Percentiles rank a stretch among this genome's conserved stretches.
Conservation (phyloP, 2,329 filamentous ascomycete species). For the Aureobasidium melanogenum region DNA sequence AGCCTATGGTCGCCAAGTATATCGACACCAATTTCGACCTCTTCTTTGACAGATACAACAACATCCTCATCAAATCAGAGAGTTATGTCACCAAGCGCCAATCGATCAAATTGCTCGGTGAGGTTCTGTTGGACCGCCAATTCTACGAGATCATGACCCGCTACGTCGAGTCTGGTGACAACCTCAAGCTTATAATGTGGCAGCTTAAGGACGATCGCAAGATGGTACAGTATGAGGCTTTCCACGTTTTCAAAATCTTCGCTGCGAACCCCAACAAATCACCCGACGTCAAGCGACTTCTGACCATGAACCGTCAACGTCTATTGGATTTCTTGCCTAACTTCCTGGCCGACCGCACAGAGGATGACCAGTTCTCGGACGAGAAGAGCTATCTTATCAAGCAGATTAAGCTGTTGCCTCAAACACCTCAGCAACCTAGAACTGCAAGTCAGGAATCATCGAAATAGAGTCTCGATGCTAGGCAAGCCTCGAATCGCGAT, state of each 20-base stretch:
- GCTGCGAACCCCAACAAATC: conserved; percentile 98
- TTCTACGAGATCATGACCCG: conserved; percentile 98
- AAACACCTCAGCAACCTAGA: background rate
- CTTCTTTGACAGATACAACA: conserved; percentile 90
- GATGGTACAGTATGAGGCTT: conserved; percentile 99
- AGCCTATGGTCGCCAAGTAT: conserved; percentile 80
- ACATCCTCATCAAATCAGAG: conserved; percentile 76
- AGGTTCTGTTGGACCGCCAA: conserved; percentile 85
- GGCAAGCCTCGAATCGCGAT: background rate
- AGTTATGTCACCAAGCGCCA: conserved; percentile 97
- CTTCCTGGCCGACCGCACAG: conserved; percentile 88
- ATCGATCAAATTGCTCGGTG: conserved; percentile 92
- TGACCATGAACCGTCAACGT: conserved; percentile 92
- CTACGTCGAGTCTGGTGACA: conserved; percentile 90
- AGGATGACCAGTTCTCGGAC: conserved; percentile 97
- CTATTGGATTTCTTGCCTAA: conserved; percentile 80
- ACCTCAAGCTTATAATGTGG: conserved; percentile 98
- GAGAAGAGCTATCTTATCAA: conserved; percentile 96
- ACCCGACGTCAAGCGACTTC: conserved; percentile 86
- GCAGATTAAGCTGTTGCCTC: conserved; percentile 54
- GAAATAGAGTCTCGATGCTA: conserved; percentile 9
- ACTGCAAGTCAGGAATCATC: conserved; percentile 1
- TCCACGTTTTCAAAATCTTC: conserved; percentile 99
- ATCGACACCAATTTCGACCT: conserved; percentile 81
- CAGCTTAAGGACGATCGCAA: conserved; percentile 88